Percentiles rank a stretch among this genome's conserved stretches.
phyloP scores from a whole-genome alignment of 2,329 filamentous ascomycete species.

The Diaporthe sp. region DNA sequence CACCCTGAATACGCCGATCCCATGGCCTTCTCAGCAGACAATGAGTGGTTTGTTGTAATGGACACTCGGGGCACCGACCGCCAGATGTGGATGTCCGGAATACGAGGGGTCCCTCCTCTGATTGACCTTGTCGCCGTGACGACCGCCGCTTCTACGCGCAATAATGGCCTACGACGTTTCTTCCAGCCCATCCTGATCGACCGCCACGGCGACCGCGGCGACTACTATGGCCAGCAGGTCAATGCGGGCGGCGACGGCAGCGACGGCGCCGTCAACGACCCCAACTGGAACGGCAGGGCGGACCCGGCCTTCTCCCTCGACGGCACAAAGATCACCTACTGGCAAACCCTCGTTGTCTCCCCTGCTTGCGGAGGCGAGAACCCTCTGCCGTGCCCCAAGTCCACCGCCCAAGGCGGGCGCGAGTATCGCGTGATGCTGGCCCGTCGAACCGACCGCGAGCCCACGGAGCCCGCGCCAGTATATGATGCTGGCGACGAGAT shows the following conservation, averaged over 20 bases:
- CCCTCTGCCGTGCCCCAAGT: constrained; percentile 54
- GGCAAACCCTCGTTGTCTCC: constrained; percentile 52
- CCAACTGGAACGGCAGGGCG: constrained; percentile 62
- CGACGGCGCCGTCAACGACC: constrained; percentile 56
- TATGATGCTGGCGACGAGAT: constrained; percentile 43
- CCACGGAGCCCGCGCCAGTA: constrained; percentile 45
- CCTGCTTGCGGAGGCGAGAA: constrained; percentile 60
- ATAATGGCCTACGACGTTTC: constrained; percentile 60
- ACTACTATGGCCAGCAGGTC: constrained; percentile 59
- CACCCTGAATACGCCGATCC: constrained; percentile 61
- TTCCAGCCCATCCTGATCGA: constrained; percentile 61
- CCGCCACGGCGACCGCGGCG: constrained; percentile 57
- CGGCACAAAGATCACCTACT: constrained; percentile 58
- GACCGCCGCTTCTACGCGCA: constrained; percentile 56
- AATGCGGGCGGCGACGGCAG: constrained; percentile 54
- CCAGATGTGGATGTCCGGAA: constrained; percentile 55
- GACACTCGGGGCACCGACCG: constrained; percentile 57
- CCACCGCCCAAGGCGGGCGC: constrained; percentile 55
- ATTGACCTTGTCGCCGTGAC: constrained; percentile 53
- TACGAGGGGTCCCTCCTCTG: constrained; percentile 59
- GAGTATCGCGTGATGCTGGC: constrained; percentile 59
- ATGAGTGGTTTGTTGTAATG: constrained; percentile 58
- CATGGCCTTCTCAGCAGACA: constrained; percentile 57
- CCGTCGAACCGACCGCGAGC: constrained; percentile 48
- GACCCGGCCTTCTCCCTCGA: constrained; percentile 59